phyloP scores from a whole-genome alignment of 176 grass and related monocot species.

The Miscanthus lutarioriparius region DNA sequence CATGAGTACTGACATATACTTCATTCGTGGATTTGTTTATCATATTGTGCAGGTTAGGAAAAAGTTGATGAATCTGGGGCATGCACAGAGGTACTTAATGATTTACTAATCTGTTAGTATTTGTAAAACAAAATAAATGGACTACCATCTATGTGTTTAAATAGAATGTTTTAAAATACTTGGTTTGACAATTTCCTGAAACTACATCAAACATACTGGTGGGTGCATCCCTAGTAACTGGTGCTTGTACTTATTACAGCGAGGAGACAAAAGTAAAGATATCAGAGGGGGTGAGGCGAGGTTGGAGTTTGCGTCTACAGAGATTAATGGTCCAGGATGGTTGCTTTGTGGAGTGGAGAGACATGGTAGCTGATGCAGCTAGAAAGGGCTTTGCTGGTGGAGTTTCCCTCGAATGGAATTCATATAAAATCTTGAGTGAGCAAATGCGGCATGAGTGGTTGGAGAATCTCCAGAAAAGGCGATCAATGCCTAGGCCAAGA shows the following conservation, averaged over 20 bases:
- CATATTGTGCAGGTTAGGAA: constrained; percentile 76
- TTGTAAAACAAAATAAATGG: neutral
- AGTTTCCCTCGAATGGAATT: constrained; percentile 71
- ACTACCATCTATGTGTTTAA: neutral
- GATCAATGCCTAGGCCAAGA: constrained; percentile 54
- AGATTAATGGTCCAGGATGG: constrained; percentile 68
- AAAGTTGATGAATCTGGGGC: constrained; percentile 78
- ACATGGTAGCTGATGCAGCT: constrained; percentile 74
- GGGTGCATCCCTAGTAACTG: constrained; percentile 30
- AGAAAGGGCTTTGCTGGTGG: constrained; percentile 68
- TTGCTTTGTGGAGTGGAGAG: constrained; percentile 76
- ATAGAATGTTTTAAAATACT: constrained; percentile 6
- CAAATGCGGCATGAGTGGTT: constrained; percentile 62
- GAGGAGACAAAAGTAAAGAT: constrained; percentile 80
- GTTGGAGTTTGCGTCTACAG: constrained; percentile 61
- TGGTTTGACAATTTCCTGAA: neutral
- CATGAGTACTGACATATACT: neutral
- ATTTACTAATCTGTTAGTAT: constrained; percentile 24
- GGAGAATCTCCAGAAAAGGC: constrained; percentile 55
- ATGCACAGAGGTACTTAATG: constrained; percentile 68
- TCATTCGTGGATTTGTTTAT: neutral
- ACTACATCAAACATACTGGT: neutral
- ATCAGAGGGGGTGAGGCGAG: constrained; percentile 63
- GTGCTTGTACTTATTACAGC: constrained; percentile 46
- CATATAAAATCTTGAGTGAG: constrained; percentile 69